Percentiles rank a stretch among this genome's conserved stretches.
phyloP scores from a whole-genome alignment of 2,329 filamentous ascomycete species.

The Fusarium newnesense region DNA sequence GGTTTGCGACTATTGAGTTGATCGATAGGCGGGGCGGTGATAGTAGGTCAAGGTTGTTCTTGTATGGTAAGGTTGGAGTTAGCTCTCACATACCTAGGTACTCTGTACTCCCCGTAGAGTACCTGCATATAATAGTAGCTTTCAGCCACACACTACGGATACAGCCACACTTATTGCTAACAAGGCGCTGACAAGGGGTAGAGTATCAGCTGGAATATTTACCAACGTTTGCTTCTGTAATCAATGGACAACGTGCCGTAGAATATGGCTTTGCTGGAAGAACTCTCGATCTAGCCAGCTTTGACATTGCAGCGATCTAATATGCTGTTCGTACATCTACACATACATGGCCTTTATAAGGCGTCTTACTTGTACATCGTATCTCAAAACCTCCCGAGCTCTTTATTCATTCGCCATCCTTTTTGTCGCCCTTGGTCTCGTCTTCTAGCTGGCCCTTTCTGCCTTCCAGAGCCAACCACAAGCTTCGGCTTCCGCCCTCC shows the following conservation, averaged over 20 bases:
- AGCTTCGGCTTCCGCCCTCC: slow-evolving; percentile 80
- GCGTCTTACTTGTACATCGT: slow-evolving; percentile 29
- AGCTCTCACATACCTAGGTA: slow-evolving; percentile 8
- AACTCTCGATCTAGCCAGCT: not conserved
- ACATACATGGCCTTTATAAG: slow-evolving; percentile 36
- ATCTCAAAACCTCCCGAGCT: not conserved
- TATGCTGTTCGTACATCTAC: slow-evolving; percentile 42
- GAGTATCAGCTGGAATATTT: not conserved
- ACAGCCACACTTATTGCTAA: slow-evolving; percentile 21
- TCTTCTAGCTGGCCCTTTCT: slow-evolving; percentile 84
- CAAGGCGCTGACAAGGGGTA: not conserved
- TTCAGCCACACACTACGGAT: slow-evolving; percentile 17
- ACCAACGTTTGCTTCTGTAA: not conserved
- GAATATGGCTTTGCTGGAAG: not conserved
- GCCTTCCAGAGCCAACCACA: slow-evolving; percentile 91
- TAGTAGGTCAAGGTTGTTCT: slow-evolving; percentile 16
- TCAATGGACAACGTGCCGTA: not conserved
- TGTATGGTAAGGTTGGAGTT: not conserved
- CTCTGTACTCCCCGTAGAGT: not conserved
- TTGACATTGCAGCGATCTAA: slow-evolving; percentile 7
- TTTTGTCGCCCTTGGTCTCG: slow-evolving; percentile 39
- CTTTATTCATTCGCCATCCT: slow-evolving; percentile 19
- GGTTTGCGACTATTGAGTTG: not conserved
- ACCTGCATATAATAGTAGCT: slow-evolving; percentile 10
- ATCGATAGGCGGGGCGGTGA: slow-evolving; percentile 27